phyloP scores from a whole-genome alignment of 2,329 filamentous ascomycete species.

The Tolypocladium tropicale region DNA sequence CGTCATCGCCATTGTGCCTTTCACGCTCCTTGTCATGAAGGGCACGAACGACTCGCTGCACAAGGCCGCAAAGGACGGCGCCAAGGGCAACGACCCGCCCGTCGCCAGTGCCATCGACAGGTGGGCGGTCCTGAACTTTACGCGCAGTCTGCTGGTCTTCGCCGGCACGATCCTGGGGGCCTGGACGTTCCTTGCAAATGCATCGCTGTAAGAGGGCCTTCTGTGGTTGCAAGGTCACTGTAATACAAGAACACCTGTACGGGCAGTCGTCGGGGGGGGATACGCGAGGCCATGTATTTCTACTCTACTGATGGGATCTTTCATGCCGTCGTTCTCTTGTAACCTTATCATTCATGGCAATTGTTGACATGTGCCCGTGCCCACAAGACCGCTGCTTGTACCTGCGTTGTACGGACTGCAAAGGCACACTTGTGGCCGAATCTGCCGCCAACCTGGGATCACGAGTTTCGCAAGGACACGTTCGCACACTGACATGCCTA shows the following conservation, averaged over 20 bases:
- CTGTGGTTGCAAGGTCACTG: background rate
- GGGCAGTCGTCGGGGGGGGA: background rate
- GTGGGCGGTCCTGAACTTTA: slow-evolving; percentile 18
- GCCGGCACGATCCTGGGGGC: slow-evolving; percentile 16
- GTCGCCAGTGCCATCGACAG: slow-evolving; percentile 8
- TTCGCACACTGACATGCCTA: background rate
- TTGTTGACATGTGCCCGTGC: background rate
- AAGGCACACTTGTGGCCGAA: background rate
- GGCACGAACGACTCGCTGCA: slow-evolving; percentile 24
- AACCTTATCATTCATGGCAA: background rate
- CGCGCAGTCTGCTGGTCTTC: slow-evolving; percentile 19
- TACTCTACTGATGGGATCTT: background rate
- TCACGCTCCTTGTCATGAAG: slow-evolving; percentile 25
- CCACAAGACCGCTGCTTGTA: too few species aligned
- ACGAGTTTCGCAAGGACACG: background rate
- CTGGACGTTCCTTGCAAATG: slow-evolving; percentile 9
- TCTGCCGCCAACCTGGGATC: background rate
- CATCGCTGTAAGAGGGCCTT: slow-evolving; percentile 1
- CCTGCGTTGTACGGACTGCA: too few species aligned
- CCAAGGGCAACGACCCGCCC: slow-evolving; percentile 7
- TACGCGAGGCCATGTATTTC: background rate
- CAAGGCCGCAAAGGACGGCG: slow-evolving; percentile 10
- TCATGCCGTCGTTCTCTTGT: background rate
- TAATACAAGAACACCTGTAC: background rate
- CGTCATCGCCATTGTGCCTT: slow-evolving; percentile 28